Conservation (phyloP, 371 early-diverging fungal genomes). For the Lichtheimia hyalospora region DNA sequence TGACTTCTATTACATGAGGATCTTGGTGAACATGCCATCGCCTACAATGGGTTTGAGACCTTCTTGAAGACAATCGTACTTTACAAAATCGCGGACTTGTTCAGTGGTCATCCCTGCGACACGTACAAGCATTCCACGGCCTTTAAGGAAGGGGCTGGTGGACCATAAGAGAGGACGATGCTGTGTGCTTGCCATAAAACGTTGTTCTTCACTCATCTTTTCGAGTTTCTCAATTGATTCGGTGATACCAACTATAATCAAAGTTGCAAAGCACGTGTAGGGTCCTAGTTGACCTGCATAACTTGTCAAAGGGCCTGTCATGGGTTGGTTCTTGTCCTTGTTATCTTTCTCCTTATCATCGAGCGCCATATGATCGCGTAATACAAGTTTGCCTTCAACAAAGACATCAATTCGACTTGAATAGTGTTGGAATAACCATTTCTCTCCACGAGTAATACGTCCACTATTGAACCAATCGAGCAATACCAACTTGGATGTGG, state of each 20-base stretch:
- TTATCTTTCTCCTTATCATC: conserved; percentile 33
- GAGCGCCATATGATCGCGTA: conserved; percentile 67
- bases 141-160: conserved; percentile 28
- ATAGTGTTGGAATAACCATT: conserved; percentile 72
- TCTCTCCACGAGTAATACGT: conserved; percentile 69
- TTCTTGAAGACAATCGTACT: conserved; percentile 30
- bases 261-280: conserved; percentile 48
- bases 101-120: conserved; percentile 49
- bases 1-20: conserved; percentile 27
- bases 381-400: conserved; percentile 35
- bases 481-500: conserved; percentile 55
- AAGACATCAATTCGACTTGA: conserved; percentile 59
- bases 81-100: conserved; percentile 46
- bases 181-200: conserved; percentile 24
- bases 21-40: conserved; percentile 44
- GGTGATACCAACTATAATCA: conserved; percentile 28
- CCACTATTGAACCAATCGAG: conserved; percentile 87
- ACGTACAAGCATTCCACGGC: conserved; percentile 37
- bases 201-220: conserved; percentile 26
- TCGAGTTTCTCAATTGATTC: conserved; percentile 16
- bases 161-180: conserved; percentile 35
- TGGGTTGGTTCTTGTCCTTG: not conserved
- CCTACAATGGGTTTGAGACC: conserved; percentile 34
- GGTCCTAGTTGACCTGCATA: conserved; percentile 38
- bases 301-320: conserved; percentile 15